Evolutionary conservation across 2,329 filamentous ascomycete genomes (phyloP), one percentile per base, ranked within the genome.

Genomic region (Cordyceps tenuipes): DNA sequence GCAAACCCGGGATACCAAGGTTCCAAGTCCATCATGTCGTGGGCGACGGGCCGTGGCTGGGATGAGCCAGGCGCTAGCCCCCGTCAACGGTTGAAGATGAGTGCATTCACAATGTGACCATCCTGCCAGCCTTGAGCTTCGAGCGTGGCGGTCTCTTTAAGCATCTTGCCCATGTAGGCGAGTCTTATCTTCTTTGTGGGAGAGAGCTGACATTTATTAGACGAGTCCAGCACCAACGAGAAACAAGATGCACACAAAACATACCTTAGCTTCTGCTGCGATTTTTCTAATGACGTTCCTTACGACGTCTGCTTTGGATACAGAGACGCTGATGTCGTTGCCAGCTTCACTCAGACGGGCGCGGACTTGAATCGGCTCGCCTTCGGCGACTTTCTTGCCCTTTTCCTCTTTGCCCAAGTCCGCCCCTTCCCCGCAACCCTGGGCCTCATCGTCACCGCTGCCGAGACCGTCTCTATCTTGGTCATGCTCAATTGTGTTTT

Each of bases 141-240:
- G 19, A 96, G 76, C 0, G 86, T 80, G 21, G 82, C 70, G 58
- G 80, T 79, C 64, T 93, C 89, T 64, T 86, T 85, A 50, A 96
- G 80, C 55, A 92, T 83, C 69, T 86, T 90, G 65, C 92, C 92
- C 72, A 94, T 81, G 71, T 96, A 95, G 21, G 85, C 86, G 62
- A 96, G 82, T 58, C 84, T 84, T 55, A 96, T 77, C 52, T 79
- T 82, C 63, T 83, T 84, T 49, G 76, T 76, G 8, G 77, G 69
- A 2, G 80, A 72, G 36, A 92, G 75, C 87, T 88, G 65, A 17
- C 31, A 19, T 19, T 3, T 5, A 12, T 49, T 57, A 50, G 47
- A 21, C 29, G 21, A 10, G 12, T 15, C 44, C 44, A 39, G 21
- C 13, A 1, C 17, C 5, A 7, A 6, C 19, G 19, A 26, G 26